phyloP scores from a whole-genome alignment of 2,329 filamentous ascomycete genomes.

The Pyricularia sp. region DNA sequence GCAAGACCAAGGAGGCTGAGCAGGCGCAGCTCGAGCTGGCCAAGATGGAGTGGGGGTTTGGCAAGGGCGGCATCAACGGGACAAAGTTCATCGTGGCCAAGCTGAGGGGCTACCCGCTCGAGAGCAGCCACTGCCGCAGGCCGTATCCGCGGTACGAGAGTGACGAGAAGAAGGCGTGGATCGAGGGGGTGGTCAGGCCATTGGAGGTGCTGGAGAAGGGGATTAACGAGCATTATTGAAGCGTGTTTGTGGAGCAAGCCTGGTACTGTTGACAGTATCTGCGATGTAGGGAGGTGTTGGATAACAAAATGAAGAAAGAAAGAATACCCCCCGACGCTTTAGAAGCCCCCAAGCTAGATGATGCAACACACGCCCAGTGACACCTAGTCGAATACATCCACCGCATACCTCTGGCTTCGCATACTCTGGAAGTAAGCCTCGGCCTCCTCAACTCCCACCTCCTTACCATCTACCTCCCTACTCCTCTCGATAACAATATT shows the following conservation, averaged over 20 bases:
- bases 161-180: constrained; percentile 34
- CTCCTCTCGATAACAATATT: background rate
- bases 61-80: constrained; percentile 49
- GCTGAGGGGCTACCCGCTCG: constrained; percentile 38
- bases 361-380: background rate
- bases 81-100: constrained; percentile 51
- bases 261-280: background rate
- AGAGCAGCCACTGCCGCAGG: constrained; percentile 40
- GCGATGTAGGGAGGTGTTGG: too few relatives aligned
- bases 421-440: background rate
- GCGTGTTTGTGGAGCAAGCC: background rate
- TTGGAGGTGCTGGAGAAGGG: constrained; percentile 12
- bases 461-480: background rate
- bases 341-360: background rate
- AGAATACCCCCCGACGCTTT: background rate
- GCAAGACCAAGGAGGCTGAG: constrained; percentile 36
- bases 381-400: background rate
- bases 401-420: background rate
- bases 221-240: constrained; percentile 3
- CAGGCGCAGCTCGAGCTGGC: constrained; percentile 40
- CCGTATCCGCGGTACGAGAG: constrained; percentile 42
- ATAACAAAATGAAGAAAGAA: too few relatives aligned
- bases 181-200: constrained; percentile 15
- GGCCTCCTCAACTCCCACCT: background rate
- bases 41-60: constrained; percentile 45